Base-by-base conservation (phyloP, 2,329 filamentous ascomycete genomes). In the Neoscytalidium dimidiatum region DNA sequence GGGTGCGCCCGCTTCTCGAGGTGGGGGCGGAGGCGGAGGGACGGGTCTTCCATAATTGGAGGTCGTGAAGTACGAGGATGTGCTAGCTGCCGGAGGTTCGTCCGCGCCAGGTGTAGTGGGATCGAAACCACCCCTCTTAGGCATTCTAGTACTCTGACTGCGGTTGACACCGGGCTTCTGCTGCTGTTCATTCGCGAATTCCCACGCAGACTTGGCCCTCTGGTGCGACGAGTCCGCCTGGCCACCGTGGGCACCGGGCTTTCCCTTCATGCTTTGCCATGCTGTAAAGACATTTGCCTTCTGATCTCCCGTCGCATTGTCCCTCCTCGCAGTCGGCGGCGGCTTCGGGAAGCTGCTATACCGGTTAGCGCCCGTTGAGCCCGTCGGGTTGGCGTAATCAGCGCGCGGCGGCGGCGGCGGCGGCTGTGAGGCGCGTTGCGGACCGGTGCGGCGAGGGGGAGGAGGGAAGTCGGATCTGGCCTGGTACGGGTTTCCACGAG, bases 71-170 rank as follows among this genome's bases (percentile, higher is more conserved):
- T 84, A 84, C n/a, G 84, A 81, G 2, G 83, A 82, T 13, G 82
- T 83, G 65, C 81, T 81, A 29, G 69, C 67, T 23, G 85, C 85
- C 72, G 84, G 84, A 38, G 84, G 81, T 69, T 88, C 86, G 70
- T 88, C 86, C 38, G 81, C 84, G n/a, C 83, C 85, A 33, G 85
- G 80, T 6, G 80, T 81, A n/a, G 81, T 81, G 21, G 86, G 85
- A 64, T 86, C 84, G 70, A 88, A 89, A 4, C 85, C 86, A 49
- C 80, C 77, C 71, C 80, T 85, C 69, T 81, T 85, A 41, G 84
- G 83, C 3, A 80, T 77, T 60, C 75, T 72, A 3, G 76, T 75
- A 58, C 76, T 79, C 48, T 76, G 74, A 56, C 73, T 79, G 21
- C 78, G 75, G 21, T 72, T 72, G 65, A 80, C 75, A 43, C 71